Evolutionary conservation across 106 monocot species (phyloP), one percentile per base, ranked within the genome.

Genomic region (Dendrobium officinale): DNA sequence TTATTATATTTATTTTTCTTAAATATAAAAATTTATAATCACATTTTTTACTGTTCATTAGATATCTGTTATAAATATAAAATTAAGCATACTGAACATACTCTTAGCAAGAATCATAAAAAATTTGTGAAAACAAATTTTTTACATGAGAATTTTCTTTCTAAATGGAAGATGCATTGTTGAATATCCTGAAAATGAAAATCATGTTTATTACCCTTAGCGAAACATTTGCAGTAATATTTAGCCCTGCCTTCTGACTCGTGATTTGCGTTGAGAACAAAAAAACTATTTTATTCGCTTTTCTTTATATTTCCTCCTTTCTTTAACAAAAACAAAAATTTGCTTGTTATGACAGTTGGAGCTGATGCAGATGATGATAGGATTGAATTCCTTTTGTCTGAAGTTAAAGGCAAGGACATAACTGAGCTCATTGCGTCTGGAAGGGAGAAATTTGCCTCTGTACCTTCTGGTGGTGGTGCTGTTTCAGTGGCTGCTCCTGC

Each of bases 381-480:
- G 55, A 78, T 83, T 58, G 43, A 55, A 4, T 58, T 78, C 8
- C 43, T 83, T 2, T 31, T 83, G 19, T 83, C 83, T 3, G 72
- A 83, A 58, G 78, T 83, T 10, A 72, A 83, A 47, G 83, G 83
- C 17, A 83, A 83, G 73, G 83, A 83, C 58, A 79, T 79, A 55
- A 79, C 83, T 2, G 83, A 79, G 40, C 78, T 83, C 18, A 79
- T 83, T 74, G 83, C 83, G 19, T 55, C 78, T 33, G 83, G 83
- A 8, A 83, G 83, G 83, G 83, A 83, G 73, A 83, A 83, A 24
- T 79, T 83, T 43, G 83, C 83, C 55, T 83, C 83, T 7, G 83
- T 83, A 4, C 78, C 83, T n/a, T 83, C 83, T 29, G 83, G 78
- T 27, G 78, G 78, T 22, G 73, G n/a, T n/a, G n/a, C 40, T 73